A percentile compares a stretch with the other conserved stretches of the same genome.
These are phyloP conservation scores for Calonectria naviculata DNA, from an alignment of 2,329 filamentous ascomycete genomes.

Conservation along the genomic window DNA sequence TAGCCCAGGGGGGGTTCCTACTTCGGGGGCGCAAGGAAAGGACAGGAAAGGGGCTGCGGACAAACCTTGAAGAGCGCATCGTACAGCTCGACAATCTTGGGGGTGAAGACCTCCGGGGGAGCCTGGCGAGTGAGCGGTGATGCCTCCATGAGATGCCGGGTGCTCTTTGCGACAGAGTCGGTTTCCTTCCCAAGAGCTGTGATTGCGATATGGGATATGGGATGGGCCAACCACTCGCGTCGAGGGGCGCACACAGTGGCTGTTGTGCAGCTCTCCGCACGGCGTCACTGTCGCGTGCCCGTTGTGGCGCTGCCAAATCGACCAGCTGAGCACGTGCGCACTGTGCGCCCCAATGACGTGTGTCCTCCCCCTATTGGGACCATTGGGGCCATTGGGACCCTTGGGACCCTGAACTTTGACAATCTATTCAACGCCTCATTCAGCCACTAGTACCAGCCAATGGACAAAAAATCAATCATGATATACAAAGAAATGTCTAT, in stretches of 20 bases:
- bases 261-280: not conserved
- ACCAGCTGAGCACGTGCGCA: constrained; percentile 16
- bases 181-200: constrained; percentile 10
- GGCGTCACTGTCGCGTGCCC: not conserved
- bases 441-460: not conserved
- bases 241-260: constrained; percentile 22
- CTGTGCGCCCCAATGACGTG: constrained; percentile 11
- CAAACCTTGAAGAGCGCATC: constrained; percentile 81
- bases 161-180: constrained; percentile 1
- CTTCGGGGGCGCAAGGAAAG: constrained; percentile 1
- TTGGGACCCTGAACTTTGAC: not conserved
- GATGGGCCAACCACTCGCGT: constrained; percentile 14
- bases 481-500: not conserved
- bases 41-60: constrained; percentile 18
- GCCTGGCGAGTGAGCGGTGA: constrained; percentile 95
- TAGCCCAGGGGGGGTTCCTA: constrained; percentile 24
- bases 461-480: not conserved
- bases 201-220: constrained; percentile 18
- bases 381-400: too few species aligned
- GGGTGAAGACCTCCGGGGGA: constrained; percentile 90
- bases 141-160: constrained; percentile 73
- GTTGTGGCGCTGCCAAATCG: too few species aligned
- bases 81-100: constrained; percentile 93
- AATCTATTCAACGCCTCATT: not conserved
- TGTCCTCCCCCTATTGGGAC: constrained; percentile 13